Base-by-base conservation (phyloP, 1,284 basidiomycete species). In the Rhodotorula sp. region DNA sequence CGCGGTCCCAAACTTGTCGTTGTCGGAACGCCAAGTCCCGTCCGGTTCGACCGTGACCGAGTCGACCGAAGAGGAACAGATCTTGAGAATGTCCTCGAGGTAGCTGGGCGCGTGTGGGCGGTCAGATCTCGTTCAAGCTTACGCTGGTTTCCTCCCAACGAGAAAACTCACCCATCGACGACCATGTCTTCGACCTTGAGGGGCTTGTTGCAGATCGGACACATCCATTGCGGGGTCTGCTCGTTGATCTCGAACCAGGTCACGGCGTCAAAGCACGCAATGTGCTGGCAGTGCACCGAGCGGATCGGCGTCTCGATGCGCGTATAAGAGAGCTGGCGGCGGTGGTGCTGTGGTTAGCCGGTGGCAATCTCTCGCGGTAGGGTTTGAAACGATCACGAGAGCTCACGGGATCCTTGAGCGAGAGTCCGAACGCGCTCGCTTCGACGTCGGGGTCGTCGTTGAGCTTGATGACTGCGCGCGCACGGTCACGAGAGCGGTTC, bases 201-300 rank as follows among this genome's bases (percentile, higher is more conserved):
- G 47, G 85, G 84, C 79, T 88, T 89, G 81, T 92, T 92, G 82
- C 97, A 99, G 52, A 94, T 90, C n/a, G 97, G 96, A 81, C 97
- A 99, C 54, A 90, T 82, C 91, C 93, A 99, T 47, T 93, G 94
- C 0, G 97, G 97, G 8, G 95, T 96, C 82, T 93, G 91, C 79
- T 96, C 92, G 87, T 97, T 99, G 80, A 97, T 88, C 31, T 90
- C 90, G 78, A 91, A 93, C 92, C 95, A 99, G 63, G 91, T 93
- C 29, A 86, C 86, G 0, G 95, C 94, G 81, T 99, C 97, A 81
- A 99, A 99, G 82, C 97, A 99, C 79, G 97, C 93, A 3, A 92
- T 84, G 81, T 99, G 97, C 31, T 91, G 87, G 80, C 97, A 99
- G 73, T 86, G 84, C 20, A 84, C 85, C 0, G 96, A 95, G 23